phyloP scores from a whole-genome alignment of 2,329 filamentous ascomycete species.

The Elsinoe arachidis region DNA sequence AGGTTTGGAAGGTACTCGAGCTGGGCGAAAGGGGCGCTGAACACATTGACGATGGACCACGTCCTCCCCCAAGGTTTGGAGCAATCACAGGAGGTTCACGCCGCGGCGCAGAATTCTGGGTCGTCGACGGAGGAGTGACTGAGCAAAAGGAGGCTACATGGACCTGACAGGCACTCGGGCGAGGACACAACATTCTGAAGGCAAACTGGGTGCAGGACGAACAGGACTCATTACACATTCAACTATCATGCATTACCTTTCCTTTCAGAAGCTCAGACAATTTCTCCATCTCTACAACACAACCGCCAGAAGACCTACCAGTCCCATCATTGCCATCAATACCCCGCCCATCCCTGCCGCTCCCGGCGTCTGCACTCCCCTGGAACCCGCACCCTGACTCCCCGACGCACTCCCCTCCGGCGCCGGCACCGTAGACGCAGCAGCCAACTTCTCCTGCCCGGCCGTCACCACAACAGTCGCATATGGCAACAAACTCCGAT shows the following conservation, averaged over 20 bases:
- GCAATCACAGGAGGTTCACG: neutral
- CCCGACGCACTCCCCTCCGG: neutral
- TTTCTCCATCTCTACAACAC: neutral
- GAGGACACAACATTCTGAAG: too few species aligned
- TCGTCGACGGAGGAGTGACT: neutral
- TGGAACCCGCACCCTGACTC: neutral
- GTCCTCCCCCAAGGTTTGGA: neutral
- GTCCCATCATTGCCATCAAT: neutral
- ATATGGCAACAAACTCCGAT: neutral
- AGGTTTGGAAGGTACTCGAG: neutral
- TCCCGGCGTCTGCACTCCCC: neutral
- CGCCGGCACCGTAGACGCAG: conserved; percentile 2
- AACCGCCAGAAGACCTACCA: conserved; percentile 1
- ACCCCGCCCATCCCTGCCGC: neutral
- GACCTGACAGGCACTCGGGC: too few species aligned
- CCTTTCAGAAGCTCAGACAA: neutral
- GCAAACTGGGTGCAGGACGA: too few species aligned
- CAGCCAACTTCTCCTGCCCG: conserved; percentile 9
- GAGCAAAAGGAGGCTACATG: neutral
- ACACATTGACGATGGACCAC: neutral
- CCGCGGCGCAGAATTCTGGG: neutral
- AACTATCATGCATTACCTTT: too few species aligned
- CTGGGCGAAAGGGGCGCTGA: neutral
- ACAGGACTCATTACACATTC: too few species aligned
- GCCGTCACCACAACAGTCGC: neutral